Percentiles rank a stretch among this genome's conserved stretches.
These are phyloP conservation scores for Cyberlindnera saturnus DNA, from an alignment of 805 yeast genomes.

Conservation along the genomic window DNA sequence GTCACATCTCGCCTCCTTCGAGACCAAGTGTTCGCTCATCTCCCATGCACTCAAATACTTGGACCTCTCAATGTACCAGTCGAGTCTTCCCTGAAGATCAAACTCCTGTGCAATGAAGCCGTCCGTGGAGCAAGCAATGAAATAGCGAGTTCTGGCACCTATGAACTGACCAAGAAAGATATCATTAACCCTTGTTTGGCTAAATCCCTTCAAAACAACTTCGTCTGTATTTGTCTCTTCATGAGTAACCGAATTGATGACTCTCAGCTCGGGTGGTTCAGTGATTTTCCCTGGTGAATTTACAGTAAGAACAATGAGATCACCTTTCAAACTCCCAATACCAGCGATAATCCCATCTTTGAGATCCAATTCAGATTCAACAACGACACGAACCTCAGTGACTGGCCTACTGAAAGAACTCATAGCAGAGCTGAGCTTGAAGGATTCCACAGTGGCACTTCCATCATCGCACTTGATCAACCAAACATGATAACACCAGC, in stretches of 20 bases:
- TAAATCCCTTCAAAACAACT: slow-evolving; percentile 52
- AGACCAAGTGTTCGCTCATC: slow-evolving; percentile 54
- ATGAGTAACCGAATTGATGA: slow-evolving; percentile 59
- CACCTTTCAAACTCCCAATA: slow-evolving; percentile 67
- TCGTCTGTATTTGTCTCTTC: slow-evolving; percentile 78
- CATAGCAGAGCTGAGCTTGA: slow-evolving; percentile 33
- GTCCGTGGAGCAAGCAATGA: slow-evolving; percentile 73
- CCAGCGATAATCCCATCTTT: slow-evolving; percentile 62
- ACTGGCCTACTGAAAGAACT: slow-evolving; percentile 43
- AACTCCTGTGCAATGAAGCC: slow-evolving; percentile 71
- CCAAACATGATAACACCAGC: slow-evolving; percentile 84
- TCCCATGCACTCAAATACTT: slow-evolving; percentile 71
- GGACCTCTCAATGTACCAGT: slow-evolving; percentile 61
- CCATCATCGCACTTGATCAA: slow-evolving; percentile 40
- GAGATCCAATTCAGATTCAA: slow-evolving; percentile 34
- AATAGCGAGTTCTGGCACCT: slow-evolving; percentile 43
- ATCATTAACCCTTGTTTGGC: slow-evolving; percentile 53
- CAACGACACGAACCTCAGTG: slow-evolving; percentile 30
- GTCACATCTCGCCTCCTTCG: slow-evolving; percentile 42
- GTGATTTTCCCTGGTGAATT: slow-evolving; percentile 28
- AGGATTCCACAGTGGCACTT: slow-evolving; percentile 2
- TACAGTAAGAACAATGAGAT: slow-evolving; percentile 57
- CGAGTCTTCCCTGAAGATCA: slow-evolving; percentile 59
- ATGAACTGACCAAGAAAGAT: slow-evolving; percentile 57
- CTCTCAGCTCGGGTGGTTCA: slow-evolving; percentile 67